phyloP scores from a whole-genome alignment of 805 yeast genomes.

The Candida ipomoeae region DNA sequence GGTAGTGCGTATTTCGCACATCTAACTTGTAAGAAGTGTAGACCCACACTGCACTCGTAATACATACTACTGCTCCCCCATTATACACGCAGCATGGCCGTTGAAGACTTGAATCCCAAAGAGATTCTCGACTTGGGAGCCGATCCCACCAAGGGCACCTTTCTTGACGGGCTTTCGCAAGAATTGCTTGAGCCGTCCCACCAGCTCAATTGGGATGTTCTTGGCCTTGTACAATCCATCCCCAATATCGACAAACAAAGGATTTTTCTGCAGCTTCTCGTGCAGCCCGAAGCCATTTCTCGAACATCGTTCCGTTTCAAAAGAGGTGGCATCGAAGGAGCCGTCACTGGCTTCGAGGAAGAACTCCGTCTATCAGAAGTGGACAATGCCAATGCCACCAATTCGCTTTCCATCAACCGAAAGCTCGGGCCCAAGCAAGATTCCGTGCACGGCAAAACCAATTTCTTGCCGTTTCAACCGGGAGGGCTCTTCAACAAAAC shows the following conservation, averaged over 20 bases:
- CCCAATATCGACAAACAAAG: conserved; percentile 39
- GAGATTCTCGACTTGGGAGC: conserved; percentile 1
- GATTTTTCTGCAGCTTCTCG: conserved; percentile 47
- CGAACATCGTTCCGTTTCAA: conserved; percentile 65
- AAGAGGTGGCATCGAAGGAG: conserved; percentile 73
- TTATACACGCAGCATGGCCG: neutral
- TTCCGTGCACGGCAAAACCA: conserved; percentile 63
- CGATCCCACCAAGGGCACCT: neutral
- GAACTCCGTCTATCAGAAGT: conserved; percentile 39
- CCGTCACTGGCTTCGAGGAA: conserved; percentile 60
- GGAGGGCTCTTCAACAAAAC: conserved; percentile 58
- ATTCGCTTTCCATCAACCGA: conserved; percentile 70
- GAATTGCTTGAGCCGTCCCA: conserved; percentile 61
- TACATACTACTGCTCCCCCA: neutral
- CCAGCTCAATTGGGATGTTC: conserved; percentile 62
- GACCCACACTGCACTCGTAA: neutral
- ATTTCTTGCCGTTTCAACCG: conserved; percentile 85
- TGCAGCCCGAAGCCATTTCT: conserved; percentile 55
- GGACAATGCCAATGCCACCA: conserved; percentile 57
- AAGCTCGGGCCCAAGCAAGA: conserved; percentile 59
- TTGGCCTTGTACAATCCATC: conserved; percentile 61
- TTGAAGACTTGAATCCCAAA: conserved; percentile 4
- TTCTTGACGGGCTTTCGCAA: conserved; percentile 9
- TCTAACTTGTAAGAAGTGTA: too few species aligned
- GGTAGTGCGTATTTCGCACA: conserved; percentile 1